These are phyloP conservation scores for Lentinula sp. DNA, from an alignment of 768 basidiomycete species.

Conservation along the genomic window DNA sequence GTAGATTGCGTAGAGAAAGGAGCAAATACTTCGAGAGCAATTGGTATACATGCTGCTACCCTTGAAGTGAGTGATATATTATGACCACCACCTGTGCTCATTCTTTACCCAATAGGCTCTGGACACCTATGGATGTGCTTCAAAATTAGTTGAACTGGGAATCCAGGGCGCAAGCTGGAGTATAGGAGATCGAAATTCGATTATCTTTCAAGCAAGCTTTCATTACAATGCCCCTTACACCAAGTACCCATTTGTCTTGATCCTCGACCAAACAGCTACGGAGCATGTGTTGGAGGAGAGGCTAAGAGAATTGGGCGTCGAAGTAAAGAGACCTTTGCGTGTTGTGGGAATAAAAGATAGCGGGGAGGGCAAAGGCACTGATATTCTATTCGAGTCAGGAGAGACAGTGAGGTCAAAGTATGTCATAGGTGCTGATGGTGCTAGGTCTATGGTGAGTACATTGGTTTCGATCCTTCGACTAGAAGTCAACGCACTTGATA, in stretches of 20 bases:
- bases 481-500: slow-evolving; percentile 9
- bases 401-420: not conserved
- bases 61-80: slow-evolving; percentile 28
- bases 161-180: slow-evolving; percentile 15
- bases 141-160: slow-evolving; percentile 24
- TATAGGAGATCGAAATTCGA: slow-evolving; percentile 15
- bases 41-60: slow-evolving; percentile 37
- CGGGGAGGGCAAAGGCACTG: slow-evolving; percentile 14
- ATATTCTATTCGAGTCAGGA: not conserved
- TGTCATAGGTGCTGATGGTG: slow-evolving; percentile 39
- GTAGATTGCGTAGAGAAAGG: slow-evolving; percentile 31
- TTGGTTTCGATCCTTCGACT: slow-evolving; percentile 20
- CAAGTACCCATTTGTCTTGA: slow-evolving; percentile 27
- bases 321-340: slow-evolving; percentile 23
- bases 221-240: slow-evolving; percentile 24
- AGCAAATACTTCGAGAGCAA: slow-evolving; percentile 33
- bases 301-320: slow-evolving; percentile 21
- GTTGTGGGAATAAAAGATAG: slow-evolving; percentile 22
- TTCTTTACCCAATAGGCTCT: slow-evolving; percentile 22
- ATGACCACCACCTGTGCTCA: not conserved
- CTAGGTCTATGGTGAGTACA: not conserved
- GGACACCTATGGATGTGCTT: slow-evolving; percentile 27
- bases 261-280: slow-evolving; percentile 32
- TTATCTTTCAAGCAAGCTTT: slow-evolving; percentile 15
- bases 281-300: slow-evolving; percentile 30